Conservation (phyloP, 331 rosid species). For the Spiraea crenata region DNA sequence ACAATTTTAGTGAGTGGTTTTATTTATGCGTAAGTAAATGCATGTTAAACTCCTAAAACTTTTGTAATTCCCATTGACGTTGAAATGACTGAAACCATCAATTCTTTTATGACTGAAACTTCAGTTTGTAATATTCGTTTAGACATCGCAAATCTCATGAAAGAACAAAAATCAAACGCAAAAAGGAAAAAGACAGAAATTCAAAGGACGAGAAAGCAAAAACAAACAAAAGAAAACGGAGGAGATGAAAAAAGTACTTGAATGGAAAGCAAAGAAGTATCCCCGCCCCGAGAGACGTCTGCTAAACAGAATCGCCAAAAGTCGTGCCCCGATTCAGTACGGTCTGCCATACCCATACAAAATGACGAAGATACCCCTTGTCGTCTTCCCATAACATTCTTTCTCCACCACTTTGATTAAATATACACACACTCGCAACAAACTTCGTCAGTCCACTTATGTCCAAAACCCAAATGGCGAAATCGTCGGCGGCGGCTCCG, state of each 20-base stretch:
- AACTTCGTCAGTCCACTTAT: no score
- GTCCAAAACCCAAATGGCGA: conserved; percentile 45
- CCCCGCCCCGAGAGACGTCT: neutral
- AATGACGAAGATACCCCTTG: conserved; percentile 33
- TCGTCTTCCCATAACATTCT: conserved; percentile 18
- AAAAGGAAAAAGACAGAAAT: conserved; percentile 11
- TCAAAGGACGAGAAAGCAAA: neutral
- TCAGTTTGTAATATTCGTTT: no score
- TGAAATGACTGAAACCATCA: no score
- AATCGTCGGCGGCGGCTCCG: conserved; percentile 24
- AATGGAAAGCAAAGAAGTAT: neutral
- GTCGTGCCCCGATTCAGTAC: conserved; percentile 41
- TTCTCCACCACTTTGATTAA: neutral
- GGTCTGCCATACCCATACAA: conserved; percentile 18
- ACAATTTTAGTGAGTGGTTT: no score
- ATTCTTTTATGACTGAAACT: no score
- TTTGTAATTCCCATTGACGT: no score
- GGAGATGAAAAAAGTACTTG: neutral
- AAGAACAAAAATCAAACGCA: neutral
- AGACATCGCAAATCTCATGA: no score
- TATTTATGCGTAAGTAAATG: no score
- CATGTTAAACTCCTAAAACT: no score
- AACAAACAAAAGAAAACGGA: neutral
- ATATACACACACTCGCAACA: neutral
- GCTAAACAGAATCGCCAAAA: conserved; percentile 22